These are phyloP conservation scores for Podospora appendiculata DNA, from an alignment of 495 filamentous ascomycete species.

Conservation along the genomic window DNA sequence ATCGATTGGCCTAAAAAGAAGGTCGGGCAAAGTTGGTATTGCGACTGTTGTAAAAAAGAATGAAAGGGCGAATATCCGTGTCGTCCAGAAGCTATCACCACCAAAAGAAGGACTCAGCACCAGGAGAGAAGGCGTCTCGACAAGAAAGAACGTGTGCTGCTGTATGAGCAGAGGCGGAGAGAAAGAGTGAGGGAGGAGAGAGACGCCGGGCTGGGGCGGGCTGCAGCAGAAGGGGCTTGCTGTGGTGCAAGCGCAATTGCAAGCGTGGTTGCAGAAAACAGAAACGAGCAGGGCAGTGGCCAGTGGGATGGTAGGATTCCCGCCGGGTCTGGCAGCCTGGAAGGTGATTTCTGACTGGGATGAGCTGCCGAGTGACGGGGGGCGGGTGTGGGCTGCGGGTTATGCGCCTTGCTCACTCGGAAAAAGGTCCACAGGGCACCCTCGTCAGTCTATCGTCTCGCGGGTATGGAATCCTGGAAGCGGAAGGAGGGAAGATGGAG, in stretches of 20 bases:
- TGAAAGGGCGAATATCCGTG: conserved; percentile 8
- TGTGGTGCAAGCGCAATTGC: neutral
- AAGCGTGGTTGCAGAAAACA: neutral
- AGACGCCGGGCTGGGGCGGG: neutral
- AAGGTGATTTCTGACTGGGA: no score
- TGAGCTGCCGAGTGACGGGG: no score
- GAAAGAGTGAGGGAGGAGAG: conserved; percentile 4
- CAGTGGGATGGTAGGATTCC: no score
- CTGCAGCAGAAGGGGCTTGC: neutral
- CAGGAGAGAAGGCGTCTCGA: conserved; percentile 1
- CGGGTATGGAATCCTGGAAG: no score
- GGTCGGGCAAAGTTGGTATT: neutral
- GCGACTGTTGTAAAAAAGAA: conserved; percentile 2
- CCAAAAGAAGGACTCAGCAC: conserved; percentile 9
- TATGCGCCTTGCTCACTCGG: no score
- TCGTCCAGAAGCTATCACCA: conserved; percentile 8
- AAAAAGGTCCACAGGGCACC: no score
- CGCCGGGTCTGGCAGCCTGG: no score
- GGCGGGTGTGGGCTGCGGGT: no score
- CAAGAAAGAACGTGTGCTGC: neutral
- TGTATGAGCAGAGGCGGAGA: conserved; percentile 3
- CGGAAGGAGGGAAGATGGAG: no score
- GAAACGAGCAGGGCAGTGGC: neutral
- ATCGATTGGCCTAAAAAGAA: conserved; percentile 4
- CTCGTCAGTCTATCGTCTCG: no score